A percentile compares a stretch with the other conserved stretches of the same genome.
These are phyloP conservation scores for Asterophora parasitica DNA, from an alignment of 768 basidiomycete genomes.

Conservation along the genomic window DNA sequence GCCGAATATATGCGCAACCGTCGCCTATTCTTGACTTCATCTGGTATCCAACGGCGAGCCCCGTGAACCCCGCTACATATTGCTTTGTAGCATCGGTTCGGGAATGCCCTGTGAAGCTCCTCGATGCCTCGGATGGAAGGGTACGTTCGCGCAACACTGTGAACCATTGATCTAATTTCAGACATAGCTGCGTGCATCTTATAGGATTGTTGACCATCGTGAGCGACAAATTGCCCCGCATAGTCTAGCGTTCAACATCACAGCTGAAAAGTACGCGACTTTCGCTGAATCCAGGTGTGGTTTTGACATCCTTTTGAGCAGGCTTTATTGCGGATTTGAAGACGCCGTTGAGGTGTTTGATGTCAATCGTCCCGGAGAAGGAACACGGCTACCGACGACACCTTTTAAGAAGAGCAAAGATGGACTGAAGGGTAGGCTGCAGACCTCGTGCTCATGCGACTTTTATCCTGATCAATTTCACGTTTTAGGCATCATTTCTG, in stretches of 20 bases:
- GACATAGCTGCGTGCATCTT: constrained; percentile 80
- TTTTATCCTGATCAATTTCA: background rate
- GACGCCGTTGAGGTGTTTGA: constrained; percentile 26
- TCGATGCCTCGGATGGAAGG: constrained; percentile 74
- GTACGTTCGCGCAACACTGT: constrained; percentile 36
- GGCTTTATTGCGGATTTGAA: constrained; percentile 25
- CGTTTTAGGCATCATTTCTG: constrained; percentile 73
- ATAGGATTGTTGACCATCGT: constrained; percentile 89
- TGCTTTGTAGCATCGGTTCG: constrained; percentile 84
- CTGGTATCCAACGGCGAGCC: constrained; percentile 82
- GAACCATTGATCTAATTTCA: background rate
- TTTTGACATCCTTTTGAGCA: background rate
- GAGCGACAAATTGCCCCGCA: constrained; percentile 89
- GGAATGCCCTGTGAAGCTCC: constrained; percentile 79
- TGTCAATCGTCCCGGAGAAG: constrained; percentile 18
- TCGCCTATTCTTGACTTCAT: constrained; percentile 71
- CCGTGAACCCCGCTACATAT: constrained; percentile 53
- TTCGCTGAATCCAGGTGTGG: background rate
- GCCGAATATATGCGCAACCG: constrained; percentile 43
- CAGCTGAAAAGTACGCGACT: constrained; percentile 51
- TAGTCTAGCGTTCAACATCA: constrained; percentile 70
- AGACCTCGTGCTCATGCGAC: background rate
- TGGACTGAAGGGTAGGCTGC: constrained; percentile 75
- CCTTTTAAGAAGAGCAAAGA: constrained; percentile 41
- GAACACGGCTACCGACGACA: constrained; percentile 19